phyloP scores from a whole-genome alignment of 1,139 yeast genomes.

The Candida smagusa region DNA sequence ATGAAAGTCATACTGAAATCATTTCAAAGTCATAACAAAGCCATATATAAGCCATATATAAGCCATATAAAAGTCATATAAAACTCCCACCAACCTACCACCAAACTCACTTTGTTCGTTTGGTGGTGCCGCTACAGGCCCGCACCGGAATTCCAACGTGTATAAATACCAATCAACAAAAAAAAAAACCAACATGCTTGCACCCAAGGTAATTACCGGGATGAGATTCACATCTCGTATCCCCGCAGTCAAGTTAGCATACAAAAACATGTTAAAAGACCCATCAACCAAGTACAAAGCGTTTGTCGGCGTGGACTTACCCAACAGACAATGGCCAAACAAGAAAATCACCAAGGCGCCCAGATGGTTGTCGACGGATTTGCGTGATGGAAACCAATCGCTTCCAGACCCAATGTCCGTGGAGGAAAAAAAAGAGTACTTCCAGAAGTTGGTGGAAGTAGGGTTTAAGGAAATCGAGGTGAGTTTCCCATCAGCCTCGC shows the following conservation, averaged over 20 bases:
- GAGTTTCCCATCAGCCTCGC: slow-evolving; percentile 48
- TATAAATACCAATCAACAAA: background rate
- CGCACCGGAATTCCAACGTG: background rate
- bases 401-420: slow-evolving; percentile 51
- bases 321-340: slow-evolving; percentile 44
- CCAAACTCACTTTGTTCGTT: too few relatives aligned
- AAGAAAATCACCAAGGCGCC: slow-evolving; percentile 40
- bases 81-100: too few relatives aligned
- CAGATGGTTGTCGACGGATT: slow-evolving; percentile 49
- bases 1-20: too few relatives aligned
- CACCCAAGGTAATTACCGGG: too few relatives aligned
- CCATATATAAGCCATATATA: too few relatives aligned
- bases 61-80: too few relatives aligned
- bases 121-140: background rate
- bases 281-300: slow-evolving; percentile 41
- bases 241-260: slow-evolving; percentile 12
- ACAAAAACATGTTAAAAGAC: slow-evolving; percentile 35
- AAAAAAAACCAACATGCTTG: background rate
- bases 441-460: slow-evolving; percentile 41
- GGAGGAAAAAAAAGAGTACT: slow-evolving; percentile 43
- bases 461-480: slow-evolving; percentile 52
- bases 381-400: slow-evolving; percentile 49
- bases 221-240: slow-evolving; percentile 9
- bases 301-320: slow-evolving; percentile 35
- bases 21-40: too few relatives aligned